Percentiles rank a stretch among this genome's conserved stretches.
These are phyloP conservation scores for Solanum habrochaites DNA, from an alignment of 257 asterid species.

Conservation along the genomic window DNA sequence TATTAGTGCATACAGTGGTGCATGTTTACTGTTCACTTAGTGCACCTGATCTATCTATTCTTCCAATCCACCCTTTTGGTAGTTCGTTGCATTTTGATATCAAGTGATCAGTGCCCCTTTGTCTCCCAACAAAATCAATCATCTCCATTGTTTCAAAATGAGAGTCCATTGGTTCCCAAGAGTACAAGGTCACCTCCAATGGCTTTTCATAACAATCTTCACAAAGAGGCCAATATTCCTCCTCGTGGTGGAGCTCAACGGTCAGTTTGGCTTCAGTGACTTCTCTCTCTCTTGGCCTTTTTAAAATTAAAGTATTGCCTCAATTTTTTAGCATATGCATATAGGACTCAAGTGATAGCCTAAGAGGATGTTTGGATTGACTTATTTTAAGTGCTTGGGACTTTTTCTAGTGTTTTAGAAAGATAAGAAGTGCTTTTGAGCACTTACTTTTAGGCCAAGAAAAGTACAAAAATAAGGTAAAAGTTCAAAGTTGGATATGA, in stretches of 20 bases:
- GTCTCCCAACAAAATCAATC: slow-evolving; percentile 27
- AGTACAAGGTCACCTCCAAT: slow-evolving; percentile 26
- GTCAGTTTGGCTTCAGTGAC: slow-evolving; percentile 28
- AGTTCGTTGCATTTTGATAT: slow-evolving; percentile 25
- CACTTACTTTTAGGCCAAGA: not conserved
- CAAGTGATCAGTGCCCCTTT: slow-evolving; percentile 16
- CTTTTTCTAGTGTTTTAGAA: not conserved
- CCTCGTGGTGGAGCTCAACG: slow-evolving; percentile 27
- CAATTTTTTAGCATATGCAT: not conserved
- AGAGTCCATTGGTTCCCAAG: slow-evolving; percentile 13
- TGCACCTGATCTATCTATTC: not conserved
- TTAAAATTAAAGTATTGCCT: not conserved
- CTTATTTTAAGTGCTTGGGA: not conserved
- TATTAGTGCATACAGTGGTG: not conserved
- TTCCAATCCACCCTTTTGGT: slow-evolving; percentile 5
- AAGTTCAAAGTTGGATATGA: not conserved
- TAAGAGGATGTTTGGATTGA: not conserved
- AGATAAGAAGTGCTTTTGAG: not conserved
- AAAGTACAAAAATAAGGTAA: not conserved
- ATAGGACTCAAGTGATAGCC: not conserved
- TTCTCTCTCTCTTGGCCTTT: not conserved
- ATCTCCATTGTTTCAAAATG: slow-evolving; percentile 30
- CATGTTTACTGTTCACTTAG: not conserved
- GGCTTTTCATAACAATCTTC: slow-evolving; percentile 27
- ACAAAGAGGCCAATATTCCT: slow-evolving; percentile 24